phyloP scores from a whole-genome alignment of 75 land plant genomes.

The Cupressus sempervirens region DNA sequence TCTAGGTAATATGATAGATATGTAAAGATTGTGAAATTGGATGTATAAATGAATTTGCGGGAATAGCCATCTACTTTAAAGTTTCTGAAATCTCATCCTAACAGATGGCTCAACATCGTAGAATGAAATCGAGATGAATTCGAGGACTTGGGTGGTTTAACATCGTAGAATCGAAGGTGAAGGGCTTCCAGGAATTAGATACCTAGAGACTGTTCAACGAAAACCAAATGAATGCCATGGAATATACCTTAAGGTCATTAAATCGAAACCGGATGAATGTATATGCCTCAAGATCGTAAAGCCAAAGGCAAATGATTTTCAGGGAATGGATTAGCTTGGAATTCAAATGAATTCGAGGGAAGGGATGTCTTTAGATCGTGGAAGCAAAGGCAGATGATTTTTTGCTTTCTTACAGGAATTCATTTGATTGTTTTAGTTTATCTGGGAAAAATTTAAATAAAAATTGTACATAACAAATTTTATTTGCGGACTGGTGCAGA shows the following conservation, averaged over 20 bases:
- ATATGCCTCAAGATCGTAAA: not conserved
- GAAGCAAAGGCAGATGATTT: not conserved
- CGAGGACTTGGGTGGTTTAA: not conserved
- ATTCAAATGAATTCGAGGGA: not conserved
- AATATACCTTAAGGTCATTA: too few relatives aligned
- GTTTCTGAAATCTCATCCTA: too few relatives aligned
- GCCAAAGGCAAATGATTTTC: not conserved
- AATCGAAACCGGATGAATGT: not conserved
- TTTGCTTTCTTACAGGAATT: not conserved
- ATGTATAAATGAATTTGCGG: not conserved
- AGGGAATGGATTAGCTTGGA: not conserved
- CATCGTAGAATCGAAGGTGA: not conserved
- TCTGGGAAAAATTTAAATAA: not conserved
- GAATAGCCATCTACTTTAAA: not conserved
- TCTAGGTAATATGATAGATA: not conserved
- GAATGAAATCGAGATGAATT: not conserved
- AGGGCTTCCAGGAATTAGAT: not conserved
- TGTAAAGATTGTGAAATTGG: not conserved
- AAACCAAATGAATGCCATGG: not conserved
- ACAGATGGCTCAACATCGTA: not conserved
- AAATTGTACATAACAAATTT: not conserved
- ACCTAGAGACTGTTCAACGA: not conserved
- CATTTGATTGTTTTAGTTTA: not conserved
- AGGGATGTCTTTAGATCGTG: not conserved
- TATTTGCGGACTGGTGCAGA: too few relatives aligned